Percentiles rank a stretch among this genome's conserved stretches.
Evolutionary conservation across 495 filamentous ascomycete genomes (phyloP).

Genomic region (Cenococcum geophilum): DNA sequence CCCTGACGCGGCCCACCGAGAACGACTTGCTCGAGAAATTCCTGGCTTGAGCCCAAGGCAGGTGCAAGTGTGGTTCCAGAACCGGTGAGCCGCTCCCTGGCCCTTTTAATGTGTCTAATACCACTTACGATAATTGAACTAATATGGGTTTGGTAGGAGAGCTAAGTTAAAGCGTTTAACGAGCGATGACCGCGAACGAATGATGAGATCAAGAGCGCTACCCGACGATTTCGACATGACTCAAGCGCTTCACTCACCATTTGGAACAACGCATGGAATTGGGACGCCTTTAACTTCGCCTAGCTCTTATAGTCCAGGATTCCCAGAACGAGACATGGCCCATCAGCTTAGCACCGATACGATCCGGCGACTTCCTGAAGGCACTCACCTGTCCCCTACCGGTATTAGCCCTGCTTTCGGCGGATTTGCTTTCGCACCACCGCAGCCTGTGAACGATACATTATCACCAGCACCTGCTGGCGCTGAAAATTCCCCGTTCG

Average conservation of each 20-base stretch:
- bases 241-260: constrained; percentile 78
- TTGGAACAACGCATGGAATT: constrained; percentile 43
- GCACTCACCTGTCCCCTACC: constrained; percentile 54
- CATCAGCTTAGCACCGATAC: constrained; percentile 57
- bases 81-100: constrained; percentile 58
- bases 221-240: constrained; percentile 91
- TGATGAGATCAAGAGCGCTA: constrained; percentile 87
- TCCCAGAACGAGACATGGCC: constrained; percentile 47
- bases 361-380: constrained; percentile 48
- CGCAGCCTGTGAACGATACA: constrained; percentile 39
- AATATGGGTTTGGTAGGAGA: constrained; percentile 50
- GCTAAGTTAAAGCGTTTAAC: constrained; percentile 94
- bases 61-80: constrained; percentile 99
- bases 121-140: constrained; percentile 16
- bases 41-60: constrained; percentile 89
- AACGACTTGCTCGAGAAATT: constrained; percentile 84
- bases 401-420: constrained; percentile 58
- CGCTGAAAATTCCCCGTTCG: constrained; percentile 30
- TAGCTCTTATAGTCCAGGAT: constrained; percentile 44
- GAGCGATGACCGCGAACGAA: constrained; percentile 85
- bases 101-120: constrained; percentile 3
- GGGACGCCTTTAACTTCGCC: constrained; percentile 52
- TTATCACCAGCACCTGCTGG: constrained; percentile 35
- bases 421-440: constrained; percentile 53
- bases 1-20: constrained; percentile 88